Evolutionary conservation across 1,284 basidiomycete species (phyloP).

Genomic region (Volvariella surrecta): DNA sequence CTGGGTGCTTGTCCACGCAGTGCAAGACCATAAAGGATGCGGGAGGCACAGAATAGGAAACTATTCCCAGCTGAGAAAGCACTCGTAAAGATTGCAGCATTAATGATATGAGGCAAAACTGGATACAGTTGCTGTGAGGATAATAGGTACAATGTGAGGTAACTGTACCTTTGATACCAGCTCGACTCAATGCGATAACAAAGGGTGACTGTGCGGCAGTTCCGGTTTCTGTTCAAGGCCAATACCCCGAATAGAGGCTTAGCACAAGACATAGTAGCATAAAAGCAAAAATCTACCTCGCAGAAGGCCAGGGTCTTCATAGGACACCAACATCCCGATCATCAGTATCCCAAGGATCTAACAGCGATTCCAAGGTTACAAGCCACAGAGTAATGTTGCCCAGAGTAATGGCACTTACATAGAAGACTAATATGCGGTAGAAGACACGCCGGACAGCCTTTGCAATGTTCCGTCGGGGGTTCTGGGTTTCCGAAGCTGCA

Average conservation of each 20-base stretch:
- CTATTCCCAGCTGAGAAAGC: conserved; percentile 85
- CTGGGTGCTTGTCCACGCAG: conserved; percentile 68
- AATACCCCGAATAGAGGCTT: too few species aligned
- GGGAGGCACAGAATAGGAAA: conserved; percentile 73
- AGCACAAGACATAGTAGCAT: too few species aligned
- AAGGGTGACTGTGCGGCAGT: conserved; percentile 69
- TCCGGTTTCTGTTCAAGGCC: conserved; percentile 26
- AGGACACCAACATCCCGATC: conserved; percentile 77
- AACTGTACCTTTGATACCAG: conserved; percentile 59
- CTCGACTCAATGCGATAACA: conserved; percentile 75
- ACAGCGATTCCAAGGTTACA: too few species aligned
- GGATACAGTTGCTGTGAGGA: not conserved
- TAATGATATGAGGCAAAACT: conserved; percentile 65
- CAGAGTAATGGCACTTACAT: conserved; percentile 27
- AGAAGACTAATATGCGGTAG: conserved; percentile 73
- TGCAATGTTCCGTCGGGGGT: conserved; percentile 70
- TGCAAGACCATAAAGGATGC: conserved; percentile 78
- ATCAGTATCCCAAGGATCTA: conserved; percentile 64
- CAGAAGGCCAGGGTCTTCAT: conserved; percentile 53
- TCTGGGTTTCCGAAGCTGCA: conserved; percentile 68
- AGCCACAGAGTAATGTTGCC: not conserved
- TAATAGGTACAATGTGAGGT: not conserved
- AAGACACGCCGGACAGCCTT: conserved; percentile 78
- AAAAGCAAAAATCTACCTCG: conserved; percentile 24
- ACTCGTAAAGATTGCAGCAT: conserved; percentile 56